Base-by-base conservation (phyloP, 768 basidiomycete species). In the Suillus cothurnatus region DNA sequence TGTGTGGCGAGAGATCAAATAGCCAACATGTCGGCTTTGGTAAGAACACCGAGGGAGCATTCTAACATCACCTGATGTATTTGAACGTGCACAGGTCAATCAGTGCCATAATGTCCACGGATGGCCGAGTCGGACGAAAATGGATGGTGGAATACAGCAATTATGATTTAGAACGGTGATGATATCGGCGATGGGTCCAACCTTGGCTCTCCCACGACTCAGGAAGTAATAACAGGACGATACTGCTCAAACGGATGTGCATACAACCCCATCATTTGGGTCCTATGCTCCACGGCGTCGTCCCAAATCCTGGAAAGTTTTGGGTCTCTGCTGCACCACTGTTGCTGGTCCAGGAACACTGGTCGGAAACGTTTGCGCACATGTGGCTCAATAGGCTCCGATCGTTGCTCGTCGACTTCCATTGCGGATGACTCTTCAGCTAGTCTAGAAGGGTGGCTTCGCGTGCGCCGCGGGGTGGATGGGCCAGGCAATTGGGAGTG, bases 341-440 rank as follows among this genome's bases (percentile, higher is more conserved):
- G 83, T 59, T 77, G 70, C n/a, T 81, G 79, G 66, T 84, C 84
- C 3, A 80, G 73, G 72, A 85, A 86, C 17, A 85, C 77, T 9
- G 84, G 81, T 12, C 82, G 77, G 68, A 84, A 85, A 9, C 84
- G 81, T 7, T 80, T 77, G 36, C 73, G 73, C n/a, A 70, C 62
- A 23, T 26, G 39, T 6, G 39, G 70, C 11, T 66, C 70, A 9
- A 60, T 2, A 65, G 61, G 4, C 55, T 69, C 61, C 12, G 36
- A 57, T 71, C 71, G 41, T 34, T 75, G 78, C 28, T 73, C 64
- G 23, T 73, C 68, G 32, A 69, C 64, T 26, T 69, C 67, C n/a
- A 61, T 45, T 14, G 64, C 61, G 0, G 68, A 67, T 12, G 53
- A 61, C 52, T 67, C 58, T 17, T 61, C 52, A 19, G 58, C 26